Conservation (phyloP, 352 stramenopile species). For the Phytopythium helicoides region DNA sequence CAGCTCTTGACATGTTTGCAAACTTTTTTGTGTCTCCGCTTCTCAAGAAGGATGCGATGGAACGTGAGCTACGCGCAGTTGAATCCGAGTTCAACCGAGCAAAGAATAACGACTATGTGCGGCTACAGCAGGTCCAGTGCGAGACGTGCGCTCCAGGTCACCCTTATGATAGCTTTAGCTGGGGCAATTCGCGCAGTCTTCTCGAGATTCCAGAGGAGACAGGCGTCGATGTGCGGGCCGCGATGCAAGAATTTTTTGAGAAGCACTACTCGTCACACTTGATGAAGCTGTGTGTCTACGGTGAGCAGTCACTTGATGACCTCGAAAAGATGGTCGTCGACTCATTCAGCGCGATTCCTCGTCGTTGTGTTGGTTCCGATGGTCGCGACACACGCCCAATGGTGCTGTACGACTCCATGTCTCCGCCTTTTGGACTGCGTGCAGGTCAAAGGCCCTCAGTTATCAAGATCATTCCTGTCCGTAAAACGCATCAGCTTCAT, state of each 20-base stretch:
- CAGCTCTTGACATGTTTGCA: slow-evolving; percentile 88
- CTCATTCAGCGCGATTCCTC: slow-evolving; percentile 46
- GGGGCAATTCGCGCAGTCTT: slow-evolving; percentile 71
- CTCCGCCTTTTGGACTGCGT: slow-evolving; percentile 26
- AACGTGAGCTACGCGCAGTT: slow-evolving; percentile 74
- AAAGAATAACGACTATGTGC: slow-evolving; percentile 57
- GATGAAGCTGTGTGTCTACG: slow-evolving; percentile 79
- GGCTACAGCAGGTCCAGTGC: slow-evolving; percentile 73
- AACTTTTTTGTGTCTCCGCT: slow-evolving; percentile 91
- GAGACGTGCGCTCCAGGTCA: slow-evolving; percentile 43
- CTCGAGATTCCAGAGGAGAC: slow-evolving; percentile 26
- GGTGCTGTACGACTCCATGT: neutral
- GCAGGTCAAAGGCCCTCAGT: slow-evolving; percentile 27
- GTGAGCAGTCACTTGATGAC: slow-evolving; percentile 50
- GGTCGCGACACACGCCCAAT: slow-evolving; percentile 3
- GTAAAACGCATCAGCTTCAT: slow-evolving; percentile 38
- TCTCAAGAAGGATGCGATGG: slow-evolving; percentile 68
- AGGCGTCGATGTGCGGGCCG: slow-evolving; percentile 46
- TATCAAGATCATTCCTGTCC: slow-evolving; percentile 41
- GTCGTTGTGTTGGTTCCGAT: neutral
- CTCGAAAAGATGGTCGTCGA: slow-evolving; percentile 53
- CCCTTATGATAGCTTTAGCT: slow-evolving; percentile 75
- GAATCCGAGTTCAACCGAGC: slow-evolving; percentile 84
- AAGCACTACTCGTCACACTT: slow-evolving; percentile 49
- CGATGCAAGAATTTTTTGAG: slow-evolving; percentile 56